Evolutionary conservation across 148 eudicot genomes (phyloP).

Genomic region (Selenicereus undatus): DNA sequence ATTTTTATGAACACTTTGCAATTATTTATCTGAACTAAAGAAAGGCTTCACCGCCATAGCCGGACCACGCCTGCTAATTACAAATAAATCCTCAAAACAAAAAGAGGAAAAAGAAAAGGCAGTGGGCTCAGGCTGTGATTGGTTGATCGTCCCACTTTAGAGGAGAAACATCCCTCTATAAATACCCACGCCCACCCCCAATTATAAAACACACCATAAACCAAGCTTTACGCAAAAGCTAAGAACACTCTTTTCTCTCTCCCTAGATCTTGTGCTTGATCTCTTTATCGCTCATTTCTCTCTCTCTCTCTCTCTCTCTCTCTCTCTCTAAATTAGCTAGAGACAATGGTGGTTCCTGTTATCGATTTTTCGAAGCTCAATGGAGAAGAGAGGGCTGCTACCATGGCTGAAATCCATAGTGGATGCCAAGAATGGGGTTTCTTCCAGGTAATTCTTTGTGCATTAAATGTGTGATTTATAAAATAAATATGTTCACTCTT

Average conservation of each 20-base stretch:
- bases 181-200: slow-evolving; percentile 12
- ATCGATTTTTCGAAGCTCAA: slow-evolving; percentile 84
- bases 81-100: no score
- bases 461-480: background rate
- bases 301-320: background rate
- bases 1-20: no score
- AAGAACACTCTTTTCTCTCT: background rate
- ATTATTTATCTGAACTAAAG: no score
- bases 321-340: background rate
- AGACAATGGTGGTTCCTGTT: slow-evolving; percentile 83
- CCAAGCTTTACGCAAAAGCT: background rate
- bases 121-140: background rate
- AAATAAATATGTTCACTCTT: no score
- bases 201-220: background rate
- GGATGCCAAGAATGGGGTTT: slow-evolving; percentile 94
- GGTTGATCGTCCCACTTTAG: slow-evolving; percentile 17
- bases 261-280: background rate
- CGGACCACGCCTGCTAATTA: no score
- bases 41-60: no score
- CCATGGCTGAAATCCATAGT: slow-evolving; percentile 66
- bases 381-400: slow-evolving; percentile 71
- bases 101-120: background rate
- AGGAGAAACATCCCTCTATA: slow-evolving; percentile 30
- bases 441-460: slow-evolving; percentile 57
- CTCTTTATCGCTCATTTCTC: background rate